These are phyloP conservation scores for Penicillium sp. DNA, from an alignment of 2,329 filamentous ascomycete genomes.

Conservation along the genomic window DNA sequence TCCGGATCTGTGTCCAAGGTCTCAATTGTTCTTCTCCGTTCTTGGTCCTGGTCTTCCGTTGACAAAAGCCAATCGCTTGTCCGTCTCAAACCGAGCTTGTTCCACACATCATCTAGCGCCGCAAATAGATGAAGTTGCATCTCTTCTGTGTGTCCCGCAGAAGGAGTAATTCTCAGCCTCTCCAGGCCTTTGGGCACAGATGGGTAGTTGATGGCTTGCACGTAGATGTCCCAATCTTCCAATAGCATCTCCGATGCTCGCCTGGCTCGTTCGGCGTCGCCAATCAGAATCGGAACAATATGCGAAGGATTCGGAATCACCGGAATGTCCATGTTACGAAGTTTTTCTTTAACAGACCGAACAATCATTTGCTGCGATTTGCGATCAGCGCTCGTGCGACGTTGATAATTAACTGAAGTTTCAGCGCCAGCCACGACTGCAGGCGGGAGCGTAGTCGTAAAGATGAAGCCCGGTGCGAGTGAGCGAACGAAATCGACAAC, in stretches of 20 bases:
- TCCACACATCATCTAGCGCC: slow-evolving; percentile 84
- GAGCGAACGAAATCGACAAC: slow-evolving; percentile 91
- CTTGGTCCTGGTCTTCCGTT: too few species aligned
- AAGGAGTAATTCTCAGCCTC: slow-evolving; percentile 89
- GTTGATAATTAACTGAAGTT: slow-evolving; percentile 86
- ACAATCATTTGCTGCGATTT: slow-evolving; percentile 93
- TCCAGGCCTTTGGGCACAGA: slow-evolving; percentile 98
- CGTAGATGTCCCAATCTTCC: slow-evolving; percentile 86
- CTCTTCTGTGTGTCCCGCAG: slow-evolving; percentile 79
- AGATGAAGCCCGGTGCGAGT: slow-evolving; percentile 94
- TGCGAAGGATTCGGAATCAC: slow-evolving; percentile 97
- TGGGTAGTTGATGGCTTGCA: slow-evolving; percentile 98
- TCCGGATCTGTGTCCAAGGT: too few species aligned
- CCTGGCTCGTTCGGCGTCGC: slow-evolving; percentile 88
- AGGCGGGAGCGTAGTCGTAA: slow-evolving; percentile 92
- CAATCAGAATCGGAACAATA: slow-evolving; percentile 89
- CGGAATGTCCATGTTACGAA: slow-evolving; percentile 75
- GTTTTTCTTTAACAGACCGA: slow-evolving; percentile 79
- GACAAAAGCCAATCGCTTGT: not conserved
- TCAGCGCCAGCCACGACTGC: slow-evolving; percentile 94
- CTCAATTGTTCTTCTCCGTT: too few species aligned
- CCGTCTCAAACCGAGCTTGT: slow-evolving; percentile 53
- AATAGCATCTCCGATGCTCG: slow-evolving; percentile 86
- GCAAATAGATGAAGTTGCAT: slow-evolving; percentile 79
- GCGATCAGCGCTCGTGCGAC: slow-evolving; percentile 68